These are phyloP conservation scores for Scalesia atractyloides DNA, from an alignment of 129 eudicot genomes.

Conservation along the genomic window DNA sequence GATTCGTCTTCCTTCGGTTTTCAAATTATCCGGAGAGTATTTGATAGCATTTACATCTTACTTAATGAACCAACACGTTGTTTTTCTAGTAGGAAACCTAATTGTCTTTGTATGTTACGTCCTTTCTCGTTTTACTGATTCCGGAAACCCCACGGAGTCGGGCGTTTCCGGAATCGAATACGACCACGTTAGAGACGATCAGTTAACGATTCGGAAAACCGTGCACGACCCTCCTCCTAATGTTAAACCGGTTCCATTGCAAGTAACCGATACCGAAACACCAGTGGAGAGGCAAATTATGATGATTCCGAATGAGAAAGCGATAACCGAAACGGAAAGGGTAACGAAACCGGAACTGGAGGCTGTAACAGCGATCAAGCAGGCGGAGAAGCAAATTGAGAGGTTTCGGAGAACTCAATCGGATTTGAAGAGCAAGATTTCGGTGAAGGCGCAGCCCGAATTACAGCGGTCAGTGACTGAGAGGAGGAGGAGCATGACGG, in stretches of 20 bases:
- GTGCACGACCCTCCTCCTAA: not conserved
- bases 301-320: slow-evolving; percentile 27
- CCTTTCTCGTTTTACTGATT: slow-evolving; percentile 45
- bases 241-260: not conserved
- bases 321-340: not conserved
- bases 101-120: slow-evolving; percentile 45
- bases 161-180: slow-evolving; percentile 18
- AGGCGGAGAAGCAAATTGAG: slow-evolving; percentile 58
- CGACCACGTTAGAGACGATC: slow-evolving; percentile 32
- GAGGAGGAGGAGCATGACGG: slow-evolving; percentile 21
- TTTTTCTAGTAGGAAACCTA: slow-evolving; percentile 66
- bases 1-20: slow-evolving; percentile 42
- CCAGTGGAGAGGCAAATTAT: slow-evolving; percentile 33
- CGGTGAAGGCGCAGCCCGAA: slow-evolving; percentile 35
- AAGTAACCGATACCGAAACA: slow-evolving; percentile 1
- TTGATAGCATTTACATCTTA: slow-evolving; percentile 25
- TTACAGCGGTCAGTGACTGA: slow-evolving; percentile 63
- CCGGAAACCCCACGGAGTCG: slow-evolving; percentile 25
- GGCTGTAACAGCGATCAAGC: slow-evolving; percentile 42
- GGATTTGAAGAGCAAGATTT: slow-evolving; percentile 45
- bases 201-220: slow-evolving; percentile 11
- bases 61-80: slow-evolving; percentile 63
- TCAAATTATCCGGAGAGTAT: slow-evolving; percentile 28
- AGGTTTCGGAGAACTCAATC: slow-evolving; percentile 68
- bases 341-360: slow-evolving; percentile 42